Base-by-base conservation (phyloP, 306 rosid genomes). In the Cicer cuneatum region DNA sequence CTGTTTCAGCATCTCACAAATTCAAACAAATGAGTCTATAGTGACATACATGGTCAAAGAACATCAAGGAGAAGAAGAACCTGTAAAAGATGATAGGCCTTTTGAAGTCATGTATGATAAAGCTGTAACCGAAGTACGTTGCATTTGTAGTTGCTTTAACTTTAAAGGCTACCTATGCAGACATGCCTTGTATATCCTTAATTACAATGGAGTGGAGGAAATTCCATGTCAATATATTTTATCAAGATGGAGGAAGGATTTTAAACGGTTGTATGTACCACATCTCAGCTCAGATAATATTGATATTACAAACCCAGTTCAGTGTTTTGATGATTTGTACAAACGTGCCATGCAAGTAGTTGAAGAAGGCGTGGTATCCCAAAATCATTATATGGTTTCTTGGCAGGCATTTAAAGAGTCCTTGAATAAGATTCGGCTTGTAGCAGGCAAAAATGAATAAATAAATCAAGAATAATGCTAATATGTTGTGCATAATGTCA, bases 321-420 rank as follows among this genome's bases (percentile, higher is more conserved):
- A 91, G 88, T 85, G 92, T 91, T 91, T 82, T 69, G 98, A 94
- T 85, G 95, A 94, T 86, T 86, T 94, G 89, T 87, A 89, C 86
- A 90, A 86, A 91, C 83, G 86, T 59, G 94, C 95, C 56, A 94
- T 91, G 91, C 92, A 88, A 80, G 91, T 88, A 77, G 97, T 91
- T 63, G 96, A 87, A 75, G 94, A 91, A 84, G 98, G 98, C 67
- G 83, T 91, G 95, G 70, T 72, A 62, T 94, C 98, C 60, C 94
- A 82, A 75, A 89, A 91, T 77, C 97, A 94, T 83, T 94, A 86
- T 53, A 85, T 83, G 94, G 91, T 84, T 80, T 83, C 95, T 79
- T 91, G 93, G 97, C 98, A 91, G 82, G 85, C 93, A 41, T 90
- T 91, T 79, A 90, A 87, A 76, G 97, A 91, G 87, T 84, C 97